Evolutionary conservation across 2,329 filamentous ascomycete genomes (phyloP).

Genomic region (Talaromyces islandicus): DNA sequence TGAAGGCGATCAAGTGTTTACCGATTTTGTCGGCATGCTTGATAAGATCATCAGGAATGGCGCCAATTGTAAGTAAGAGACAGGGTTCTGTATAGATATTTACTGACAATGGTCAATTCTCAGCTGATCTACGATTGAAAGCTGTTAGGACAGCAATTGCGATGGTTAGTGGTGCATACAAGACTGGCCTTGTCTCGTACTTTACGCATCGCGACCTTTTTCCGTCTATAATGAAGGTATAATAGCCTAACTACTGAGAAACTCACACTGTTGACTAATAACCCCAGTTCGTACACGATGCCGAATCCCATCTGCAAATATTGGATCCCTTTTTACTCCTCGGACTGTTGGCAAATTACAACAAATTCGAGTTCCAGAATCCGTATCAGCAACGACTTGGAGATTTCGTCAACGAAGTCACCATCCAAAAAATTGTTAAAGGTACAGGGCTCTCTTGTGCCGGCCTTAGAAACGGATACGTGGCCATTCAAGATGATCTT

Average conservation of each 20-base stretch:
- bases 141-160: constrained; percentile 77
- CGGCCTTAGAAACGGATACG: constrained; percentile 65
- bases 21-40: constrained; percentile 76
- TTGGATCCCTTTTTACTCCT: constrained; percentile 75
- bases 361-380: constrained; percentile 98
- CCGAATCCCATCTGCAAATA: constrained; percentile 56
- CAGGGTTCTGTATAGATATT: not conserved
- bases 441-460: constrained; percentile 70
- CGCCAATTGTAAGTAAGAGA: constrained; percentile 53
- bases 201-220: constrained; percentile 94
- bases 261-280: not conserved
- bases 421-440: constrained; percentile 74
- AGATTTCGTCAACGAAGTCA: constrained; percentile 88
- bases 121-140: constrained; percentile 69
- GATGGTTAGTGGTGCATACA: constrained; percentile 87
- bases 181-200: constrained; percentile 89
- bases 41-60: constrained; percentile 79
- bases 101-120: not conserved
- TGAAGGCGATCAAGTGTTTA: constrained; percentile 78
- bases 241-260: constrained; percentile 11
- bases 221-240: constrained; percentile 86
- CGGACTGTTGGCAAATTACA: constrained; percentile 90
- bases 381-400: constrained; percentile 87
- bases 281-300: constrained; percentile 74
- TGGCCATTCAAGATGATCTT: constrained; percentile 81